These are phyloP conservation scores for Xerocomus nothofagi DNA, from an alignment of 1,284 basidiomycete genomes.

Conservation along the genomic window DNA sequence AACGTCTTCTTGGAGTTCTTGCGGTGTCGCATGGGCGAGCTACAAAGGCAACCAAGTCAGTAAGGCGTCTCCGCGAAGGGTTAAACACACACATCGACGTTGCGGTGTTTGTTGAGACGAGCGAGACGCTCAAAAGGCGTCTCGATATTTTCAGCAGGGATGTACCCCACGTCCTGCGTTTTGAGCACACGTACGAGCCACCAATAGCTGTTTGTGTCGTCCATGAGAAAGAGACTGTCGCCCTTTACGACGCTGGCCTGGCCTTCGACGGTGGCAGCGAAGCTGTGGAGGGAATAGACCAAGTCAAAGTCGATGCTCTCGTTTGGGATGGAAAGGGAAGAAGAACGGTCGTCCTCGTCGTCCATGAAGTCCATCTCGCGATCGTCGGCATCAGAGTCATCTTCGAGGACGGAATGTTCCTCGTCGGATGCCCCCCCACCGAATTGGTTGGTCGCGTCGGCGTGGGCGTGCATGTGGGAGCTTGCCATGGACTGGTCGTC, in stretches of 20 bases:
- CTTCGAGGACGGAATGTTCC: constrained; percentile 75
- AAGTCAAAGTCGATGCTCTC: constrained; percentile 90
- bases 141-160: constrained; percentile 99
- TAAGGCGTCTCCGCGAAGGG: background rate
- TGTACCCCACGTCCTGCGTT: constrained; percentile 99
- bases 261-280: constrained; percentile 93
- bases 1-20: constrained; percentile 58
- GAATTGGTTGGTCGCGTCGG: constrained; percentile 48
- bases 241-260: constrained; percentile 97
- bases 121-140: constrained; percentile 97
- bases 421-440: constrained; percentile 55
- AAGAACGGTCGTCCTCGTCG: constrained; percentile 75
- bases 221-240: constrained; percentile 90
- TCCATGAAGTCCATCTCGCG: constrained; percentile 61
- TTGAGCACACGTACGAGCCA: constrained; percentile 96
- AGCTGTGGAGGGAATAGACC: constrained; percentile 89
- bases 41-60: constrained; percentile 29
- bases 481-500: constrained; percentile 52
- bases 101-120: constrained; percentile 94
- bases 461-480: constrained; percentile 55
- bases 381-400: constrained; percentile 72
- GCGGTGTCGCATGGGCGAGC: constrained; percentile 75
- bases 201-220: constrained; percentile 98
- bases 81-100: constrained; percentile 79
- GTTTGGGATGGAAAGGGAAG: constrained; percentile 82